Evolutionary conservation across 352 stramenopile species (phyloP).

Genomic region (Globisporangium spinosum): DNA sequence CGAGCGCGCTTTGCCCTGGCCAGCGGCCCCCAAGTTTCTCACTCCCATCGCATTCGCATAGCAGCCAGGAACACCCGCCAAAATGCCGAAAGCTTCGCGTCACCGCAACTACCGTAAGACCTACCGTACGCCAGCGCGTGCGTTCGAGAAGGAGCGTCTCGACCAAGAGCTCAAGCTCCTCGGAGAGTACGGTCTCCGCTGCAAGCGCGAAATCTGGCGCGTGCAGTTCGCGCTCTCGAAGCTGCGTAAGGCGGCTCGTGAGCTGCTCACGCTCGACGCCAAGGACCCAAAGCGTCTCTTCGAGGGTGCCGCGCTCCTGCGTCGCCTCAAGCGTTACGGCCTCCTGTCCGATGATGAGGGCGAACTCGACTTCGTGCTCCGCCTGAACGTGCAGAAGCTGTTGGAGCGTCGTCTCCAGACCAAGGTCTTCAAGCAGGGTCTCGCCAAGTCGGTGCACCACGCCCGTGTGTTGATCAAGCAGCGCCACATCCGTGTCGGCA

Average conservation of each 20-base stretch:
- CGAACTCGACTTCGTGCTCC: slow-evolving; percentile 97
- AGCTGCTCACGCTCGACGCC: slow-evolving; percentile 96
- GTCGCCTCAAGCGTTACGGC: slow-evolving; percentile 95
- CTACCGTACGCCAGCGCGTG: slow-evolving; percentile 97
- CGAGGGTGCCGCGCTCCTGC: slow-evolving; percentile 96
- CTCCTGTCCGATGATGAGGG: slow-evolving; percentile 97
- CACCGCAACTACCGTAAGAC: slow-evolving; percentile 96
- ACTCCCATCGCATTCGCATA: slow-evolving; percentile 73
- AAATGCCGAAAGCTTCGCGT: slow-evolving; percentile 86
- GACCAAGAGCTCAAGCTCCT: slow-evolving; percentile 99
- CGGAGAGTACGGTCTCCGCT: slow-evolving; percentile 98
- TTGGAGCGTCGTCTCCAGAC: slow-evolving; percentile 98
- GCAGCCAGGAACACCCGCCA: slow-evolving; percentile 58
- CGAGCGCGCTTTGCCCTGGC: not conserved
- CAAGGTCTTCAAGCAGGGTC: slow-evolving; percentile 98
- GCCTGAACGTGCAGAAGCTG: slow-evolving; percentile 98
- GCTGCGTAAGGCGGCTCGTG: slow-evolving; percentile 97
- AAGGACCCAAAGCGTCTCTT: slow-evolving; percentile 99
- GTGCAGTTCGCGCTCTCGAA: slow-evolving; percentile 99
- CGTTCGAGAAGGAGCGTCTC: slow-evolving; percentile 99
- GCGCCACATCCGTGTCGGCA: slow-evolving; percentile 99
- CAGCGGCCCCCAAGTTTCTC: slow-evolving; percentile 20
- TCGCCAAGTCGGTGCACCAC: slow-evolving; percentile 99
- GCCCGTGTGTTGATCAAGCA: slow-evolving; percentile 99
- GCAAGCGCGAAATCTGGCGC: slow-evolving; percentile 99